Conservation (phyloP, 306 rosid genomes). For the Fragaria ananassa region DNA sequence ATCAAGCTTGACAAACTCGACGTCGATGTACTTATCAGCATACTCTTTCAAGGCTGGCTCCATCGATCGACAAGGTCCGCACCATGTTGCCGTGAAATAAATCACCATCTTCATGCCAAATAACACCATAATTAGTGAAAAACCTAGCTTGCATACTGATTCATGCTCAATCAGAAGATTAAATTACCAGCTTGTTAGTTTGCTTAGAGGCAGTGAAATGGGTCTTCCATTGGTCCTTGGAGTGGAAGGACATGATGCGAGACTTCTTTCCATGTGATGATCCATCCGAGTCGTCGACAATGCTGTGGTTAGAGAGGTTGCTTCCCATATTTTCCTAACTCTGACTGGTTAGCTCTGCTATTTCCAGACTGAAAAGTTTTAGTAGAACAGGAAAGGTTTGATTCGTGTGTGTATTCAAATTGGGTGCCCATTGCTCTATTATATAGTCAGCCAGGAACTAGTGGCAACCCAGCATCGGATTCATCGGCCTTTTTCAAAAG, state of each 20-base stretch:
- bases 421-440: background rate
- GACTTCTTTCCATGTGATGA: constrained; percentile 23
- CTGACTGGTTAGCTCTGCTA: background rate
- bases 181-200: constrained; percentile 60
- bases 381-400: background rate
- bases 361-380: background rate
- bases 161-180: background rate
- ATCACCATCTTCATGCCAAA: constrained; percentile 52
- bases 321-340: constrained; percentile 41
- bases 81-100: constrained; percentile 82
- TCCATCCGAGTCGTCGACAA: background rate
- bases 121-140: background rate
- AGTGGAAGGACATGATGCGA: constrained; percentile 41
- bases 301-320: constrained; percentile 19
- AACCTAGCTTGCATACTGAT: background rate
- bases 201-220: constrained; percentile 45
- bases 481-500: background rate
- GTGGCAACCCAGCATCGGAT: background rate
- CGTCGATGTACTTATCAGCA: constrained; percentile 53
- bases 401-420: background rate
- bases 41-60: constrained; percentile 52
- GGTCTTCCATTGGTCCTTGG: constrained; percentile 53
- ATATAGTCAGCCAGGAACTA: background rate
- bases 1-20: constrained; percentile 65
- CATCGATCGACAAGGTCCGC: constrained; percentile 73